Percentiles rank a stretch among this genome's conserved stretches.
phyloP scores from a whole-genome alignment of 2,329 filamentous ascomycete species.

The Cercospora brassicicola region DNA sequence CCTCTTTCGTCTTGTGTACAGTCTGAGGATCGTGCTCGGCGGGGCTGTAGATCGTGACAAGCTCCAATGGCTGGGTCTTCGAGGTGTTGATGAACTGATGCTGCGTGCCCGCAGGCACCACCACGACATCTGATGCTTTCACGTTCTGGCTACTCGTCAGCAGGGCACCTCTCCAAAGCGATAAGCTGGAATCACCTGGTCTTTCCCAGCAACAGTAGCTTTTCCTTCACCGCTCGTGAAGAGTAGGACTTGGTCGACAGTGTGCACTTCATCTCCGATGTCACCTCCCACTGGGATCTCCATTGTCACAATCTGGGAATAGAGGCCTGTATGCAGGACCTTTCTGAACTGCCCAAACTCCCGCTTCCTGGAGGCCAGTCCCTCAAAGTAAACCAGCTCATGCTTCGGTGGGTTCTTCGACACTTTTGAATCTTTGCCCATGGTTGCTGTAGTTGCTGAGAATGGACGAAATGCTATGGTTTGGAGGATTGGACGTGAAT shows the following conservation, averaged over 20 bases:
- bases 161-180: background rate
- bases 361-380: slow-evolving; percentile 56
- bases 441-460: slow-evolving; percentile 27
- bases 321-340: slow-evolving; percentile 63
- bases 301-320: slow-evolving; percentile 65
- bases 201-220: slow-evolving; percentile 60
- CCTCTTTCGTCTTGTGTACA: slow-evolving; percentile 63
- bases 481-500: slow-evolving; percentile 1
- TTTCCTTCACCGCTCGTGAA: slow-evolving; percentile 62
- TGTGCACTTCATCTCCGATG: slow-evolving; percentile 67
- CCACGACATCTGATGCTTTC: slow-evolving; percentile 58
- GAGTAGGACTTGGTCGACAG: slow-evolving; percentile 64
- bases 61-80: slow-evolving; percentile 58
- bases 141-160: slow-evolving; percentile 42
- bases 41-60: slow-evolving; percentile 64
- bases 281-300: slow-evolving; percentile 63
- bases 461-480: slow-evolving; percentile 22
- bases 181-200: slow-evolving; percentile 46
- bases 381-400: slow-evolving; percentile 62
- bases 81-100: slow-evolving; percentile 64
- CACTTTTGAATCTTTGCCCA: slow-evolving; percentile 40
- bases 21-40: slow-evolving; percentile 62
- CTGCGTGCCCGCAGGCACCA: slow-evolving; percentile 65
- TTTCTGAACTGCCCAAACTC: slow-evolving; percentile 60
- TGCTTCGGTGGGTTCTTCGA: slow-evolving; percentile 39